Conservation (phyloP, 2,329 filamentous ascomycete genomes). For the Aspergillus spinulosporus region DNA sequence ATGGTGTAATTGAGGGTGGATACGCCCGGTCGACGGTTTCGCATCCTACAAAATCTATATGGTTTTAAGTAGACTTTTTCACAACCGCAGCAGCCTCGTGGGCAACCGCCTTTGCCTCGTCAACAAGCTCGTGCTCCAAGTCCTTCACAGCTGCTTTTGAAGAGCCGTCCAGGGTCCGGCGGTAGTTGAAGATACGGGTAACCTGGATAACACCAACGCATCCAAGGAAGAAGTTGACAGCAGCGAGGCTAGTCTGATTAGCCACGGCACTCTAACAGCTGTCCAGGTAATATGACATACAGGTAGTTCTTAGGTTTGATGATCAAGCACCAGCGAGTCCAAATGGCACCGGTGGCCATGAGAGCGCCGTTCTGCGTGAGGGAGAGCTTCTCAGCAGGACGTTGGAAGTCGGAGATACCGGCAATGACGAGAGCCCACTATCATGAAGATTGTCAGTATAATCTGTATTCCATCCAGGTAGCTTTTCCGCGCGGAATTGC, state of each 20-base stretch:
- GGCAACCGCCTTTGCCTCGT: conserved; percentile 37
- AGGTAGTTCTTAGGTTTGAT: conserved; percentile 93
- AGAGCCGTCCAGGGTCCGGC: conserved; percentile 56
- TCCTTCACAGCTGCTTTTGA: conserved; percentile 41
- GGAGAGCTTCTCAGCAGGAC: conserved; percentile 89
- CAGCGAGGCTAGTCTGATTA: conserved; percentile 65
- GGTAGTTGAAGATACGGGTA: conserved; percentile 69
- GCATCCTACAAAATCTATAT: conserved; percentile 7
- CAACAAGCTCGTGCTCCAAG: conserved; percentile 39
- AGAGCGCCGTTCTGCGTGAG: conserved; percentile 89
- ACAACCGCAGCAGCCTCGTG: conserved; percentile 33
- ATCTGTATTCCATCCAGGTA: no score
- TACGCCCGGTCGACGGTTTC: conserved; percentile 1
- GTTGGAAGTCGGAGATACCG: conserved; percentile 85
- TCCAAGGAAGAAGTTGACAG: conserved; percentile 98
- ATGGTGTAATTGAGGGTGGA: background rate
- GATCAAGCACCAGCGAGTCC: conserved; percentile 98
- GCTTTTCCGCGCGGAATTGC: no score
- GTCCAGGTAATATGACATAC: conserved; percentile 49
- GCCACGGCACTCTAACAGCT: background rate
- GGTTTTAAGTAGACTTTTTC: conserved; percentile 31
- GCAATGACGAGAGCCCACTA: conserved; percentile 92
- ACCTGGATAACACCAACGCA: conserved; percentile 82
- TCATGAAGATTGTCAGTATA: conserved; percentile 12
- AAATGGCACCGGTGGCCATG: conserved; percentile 89